Evolutionary conservation across 108 stramenopile species (phyloP).

Genomic region (Schizochytrium sp.): DNA sequence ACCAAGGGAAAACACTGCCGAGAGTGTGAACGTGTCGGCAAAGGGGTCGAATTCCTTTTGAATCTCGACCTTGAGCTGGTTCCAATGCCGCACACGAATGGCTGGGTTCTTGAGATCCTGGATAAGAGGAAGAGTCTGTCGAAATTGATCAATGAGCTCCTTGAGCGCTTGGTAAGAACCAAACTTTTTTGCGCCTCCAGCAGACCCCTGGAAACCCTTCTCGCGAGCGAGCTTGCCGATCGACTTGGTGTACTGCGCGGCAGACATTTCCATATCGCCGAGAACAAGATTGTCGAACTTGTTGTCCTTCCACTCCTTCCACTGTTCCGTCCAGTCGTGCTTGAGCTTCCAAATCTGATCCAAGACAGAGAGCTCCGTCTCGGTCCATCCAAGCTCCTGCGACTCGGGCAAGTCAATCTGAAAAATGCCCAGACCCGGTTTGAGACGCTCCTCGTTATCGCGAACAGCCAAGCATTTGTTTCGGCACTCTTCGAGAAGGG

Average conservation of each 20-base stretch:
- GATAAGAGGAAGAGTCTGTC: conserved; percentile 55
- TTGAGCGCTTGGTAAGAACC: conserved; percentile 31
- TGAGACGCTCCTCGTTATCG: conserved; percentile 28
- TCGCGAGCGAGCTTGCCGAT: conserved; percentile 37
- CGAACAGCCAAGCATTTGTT: conserved; percentile 26
- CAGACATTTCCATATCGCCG: conserved; percentile 46
- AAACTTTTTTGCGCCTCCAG: not conserved
- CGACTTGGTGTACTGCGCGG: conserved; percentile 39
- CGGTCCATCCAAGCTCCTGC: conserved; percentile 47
- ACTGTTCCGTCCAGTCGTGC: conserved; percentile 42
- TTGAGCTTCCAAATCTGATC: conserved; percentile 45
- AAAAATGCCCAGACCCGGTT: conserved; percentile 53
- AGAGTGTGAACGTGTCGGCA: conserved; percentile 45
- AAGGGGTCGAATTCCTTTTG: conserved; percentile 44
- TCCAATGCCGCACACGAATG: conserved; percentile 56
- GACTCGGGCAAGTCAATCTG: conserved; percentile 45
- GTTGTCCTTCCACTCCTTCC: conserved; percentile 53
- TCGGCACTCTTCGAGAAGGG: conserved; percentile 36
- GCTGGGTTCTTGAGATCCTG: conserved; percentile 53
- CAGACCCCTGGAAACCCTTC: not conserved
- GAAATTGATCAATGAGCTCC: conserved; percentile 45
- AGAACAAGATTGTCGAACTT: conserved; percentile 49
- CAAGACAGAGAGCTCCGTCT: conserved; percentile 44
- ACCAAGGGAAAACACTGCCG: conserved; percentile 45
- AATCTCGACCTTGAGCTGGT: conserved; percentile 28